Base-by-base conservation (phyloP, 768 basidiomycete genomes). In the Podaxis pistillaris region DNA sequence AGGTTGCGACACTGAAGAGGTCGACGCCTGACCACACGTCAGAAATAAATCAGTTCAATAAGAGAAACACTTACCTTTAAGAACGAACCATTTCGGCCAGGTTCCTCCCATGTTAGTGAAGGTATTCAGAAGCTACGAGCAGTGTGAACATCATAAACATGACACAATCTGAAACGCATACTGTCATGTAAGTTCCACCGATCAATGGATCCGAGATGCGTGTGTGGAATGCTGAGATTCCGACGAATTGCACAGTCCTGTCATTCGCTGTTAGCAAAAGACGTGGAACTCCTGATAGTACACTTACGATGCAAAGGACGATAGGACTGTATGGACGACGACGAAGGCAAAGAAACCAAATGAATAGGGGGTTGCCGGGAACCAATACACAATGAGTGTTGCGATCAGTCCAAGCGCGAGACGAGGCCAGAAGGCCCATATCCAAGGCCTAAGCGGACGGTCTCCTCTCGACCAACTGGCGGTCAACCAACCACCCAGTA, bases 121-220 rank as follows among this genome's bases (percentile, higher is more conserved):
- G 15, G 97, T 99, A 73, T 98, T 98, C 47, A 99, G 76, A 12
- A 99, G 79, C 94, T 98, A 68, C 56, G 36, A 24, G 41, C 15
- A 26, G 4, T n/a, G n/a, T 51, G 19, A 37, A 53, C 65, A 19
- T 62, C 55, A 65, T 24, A 38, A 54, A n/a, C 49, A 12, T 26
- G 33, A 36, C 17, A 36, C 49, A 54, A 46, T 38, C n/a, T 24
- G 15, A 28, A n/a, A 9, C 33, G 76, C 87, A 65, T 69, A 95
- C 96, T 12, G 97, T 99, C 97, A 99, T 99, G 74, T 99, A 99
- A 0, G 97, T 99, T 56, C 97, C 97, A 30, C 97, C 97, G 58
- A 99, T 97, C 12, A 97, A 71, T 0, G 97, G 97, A 71, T 99
- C 97, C 0, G 97, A 94, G 40, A 99, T 88, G 58, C 91, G 86